Base-by-base conservation (phyloP, 106 monocot species). In the Triglochin maritima region DNA sequence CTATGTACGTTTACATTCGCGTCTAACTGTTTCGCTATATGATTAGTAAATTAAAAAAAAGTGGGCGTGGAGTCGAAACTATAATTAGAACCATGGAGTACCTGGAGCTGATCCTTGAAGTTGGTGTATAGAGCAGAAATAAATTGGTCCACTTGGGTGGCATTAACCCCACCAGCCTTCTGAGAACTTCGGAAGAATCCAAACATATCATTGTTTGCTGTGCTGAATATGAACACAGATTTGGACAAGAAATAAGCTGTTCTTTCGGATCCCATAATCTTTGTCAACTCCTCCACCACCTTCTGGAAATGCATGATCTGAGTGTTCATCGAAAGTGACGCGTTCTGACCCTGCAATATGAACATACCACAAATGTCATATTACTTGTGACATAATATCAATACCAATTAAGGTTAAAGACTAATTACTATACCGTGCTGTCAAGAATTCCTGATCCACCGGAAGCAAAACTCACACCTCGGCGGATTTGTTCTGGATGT, bases 151-250 rank as follows among this genome's bases (percentile, higher is more conserved):
- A 17, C 54, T 8, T 55, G 53, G 46, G 65, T 73, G 53, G 13
- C 17, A 17, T 65, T 73, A 29, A 29, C 29, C 29, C 29, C 29
- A 29, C 29, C 50, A 56, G 64, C 55, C 3, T 56, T 5, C 73
- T 65, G 47, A 13, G 5, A 0, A 5, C 10, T 16, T 56, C 29
- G 9, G 41, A 29, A 64, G 65, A 65, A 77, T 2, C 1, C 56
- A 11, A 80, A 81, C 59, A 84, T 65, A 50, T 84, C 87, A 58
- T 84, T 87, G 65, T 64, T 78, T 6, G 50, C 87, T 0, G 78
- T 66, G 69, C 81, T 83, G 47, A 87, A 69, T 4, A 87, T 11
- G 63, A 87, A 87, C n/a, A 87, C 7, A 2, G 87, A 83, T 50
- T 79, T 76, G 29, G 79, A 79, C 46, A 81, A 57, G 12, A 72